phyloP scores from a whole-genome alignment of 306 rosid species.

The Datisca glomerata region DNA sequence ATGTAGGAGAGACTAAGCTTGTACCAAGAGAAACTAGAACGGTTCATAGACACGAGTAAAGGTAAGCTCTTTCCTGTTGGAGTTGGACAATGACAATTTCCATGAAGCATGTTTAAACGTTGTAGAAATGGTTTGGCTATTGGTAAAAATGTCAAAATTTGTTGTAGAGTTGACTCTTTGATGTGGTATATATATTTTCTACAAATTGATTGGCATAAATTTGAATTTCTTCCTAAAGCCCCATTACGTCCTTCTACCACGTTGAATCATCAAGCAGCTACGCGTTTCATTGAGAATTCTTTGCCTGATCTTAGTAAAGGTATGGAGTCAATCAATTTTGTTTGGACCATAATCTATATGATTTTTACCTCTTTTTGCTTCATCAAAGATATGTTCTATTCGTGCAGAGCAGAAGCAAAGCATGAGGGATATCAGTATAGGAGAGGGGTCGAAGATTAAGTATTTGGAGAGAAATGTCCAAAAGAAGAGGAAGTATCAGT shows the following conservation, averaged over 20 bases:
- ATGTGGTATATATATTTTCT: not conserved
- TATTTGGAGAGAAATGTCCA: slow-evolving; percentile 37
- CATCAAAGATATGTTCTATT: slow-evolving; percentile 10
- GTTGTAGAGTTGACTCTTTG: no score
- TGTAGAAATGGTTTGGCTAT: no score
- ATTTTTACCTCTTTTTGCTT: slow-evolving; percentile 7
- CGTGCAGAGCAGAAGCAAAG: slow-evolving; percentile 51
- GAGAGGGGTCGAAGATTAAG: slow-evolving; percentile 34
- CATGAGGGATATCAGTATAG: slow-evolving; percentile 63
- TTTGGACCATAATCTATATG: not conserved
- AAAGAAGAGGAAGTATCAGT: slow-evolving; percentile 70
- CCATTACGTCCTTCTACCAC: slow-evolving; percentile 79
- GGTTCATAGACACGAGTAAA: slow-evolving; percentile 44
- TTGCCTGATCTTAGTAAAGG: slow-evolving; percentile 82
- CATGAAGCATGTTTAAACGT: no score
- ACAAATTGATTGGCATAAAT: slow-evolving; percentile 7
- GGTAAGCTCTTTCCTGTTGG: slow-evolving; percentile 46
- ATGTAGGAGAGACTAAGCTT: slow-evolving; percentile 62
- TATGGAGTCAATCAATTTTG: slow-evolving; percentile 21
- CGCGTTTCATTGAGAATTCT: slow-evolving; percentile 79
- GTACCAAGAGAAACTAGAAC: slow-evolving; percentile 55
- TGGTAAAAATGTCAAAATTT: no score
- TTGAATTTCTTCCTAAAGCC: slow-evolving; percentile 46
- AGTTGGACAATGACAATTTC: no score
- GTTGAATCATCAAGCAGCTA: slow-evolving; percentile 75